phyloP scores from a whole-genome alignment of 2,329 filamentous ascomycete genomes.

The Malbranchea zuffiana region DNA sequence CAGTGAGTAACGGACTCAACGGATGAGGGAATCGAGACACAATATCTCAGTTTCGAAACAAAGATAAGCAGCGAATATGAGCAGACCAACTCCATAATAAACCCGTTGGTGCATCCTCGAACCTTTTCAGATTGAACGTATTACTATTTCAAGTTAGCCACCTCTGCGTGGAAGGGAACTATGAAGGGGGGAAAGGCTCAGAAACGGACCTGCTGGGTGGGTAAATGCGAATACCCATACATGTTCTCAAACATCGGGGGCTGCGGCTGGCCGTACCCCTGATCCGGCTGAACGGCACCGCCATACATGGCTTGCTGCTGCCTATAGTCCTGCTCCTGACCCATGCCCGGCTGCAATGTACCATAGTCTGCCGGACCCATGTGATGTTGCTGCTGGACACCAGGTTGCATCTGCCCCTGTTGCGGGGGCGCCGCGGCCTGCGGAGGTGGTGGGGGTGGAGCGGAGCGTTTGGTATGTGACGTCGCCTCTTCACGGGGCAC shows the following conservation, averaged over 20 bases:
- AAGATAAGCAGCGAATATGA: too few species aligned
- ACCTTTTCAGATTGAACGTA: too few species aligned
- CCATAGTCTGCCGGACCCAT: slow-evolving; percentile 49
- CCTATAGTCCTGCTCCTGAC: slow-evolving; percentile 66
- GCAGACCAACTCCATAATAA: too few species aligned
- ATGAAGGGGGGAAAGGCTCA: not conserved
- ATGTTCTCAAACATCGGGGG: slow-evolving; percentile 73
- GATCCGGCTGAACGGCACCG: slow-evolving; percentile 63
- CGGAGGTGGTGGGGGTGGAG: slow-evolving; percentile 18
- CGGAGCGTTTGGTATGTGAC: slow-evolving; percentile 67
- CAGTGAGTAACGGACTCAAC: too few species aligned
- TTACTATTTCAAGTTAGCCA: not conserved
- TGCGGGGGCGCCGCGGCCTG: slow-evolving; percentile 14
- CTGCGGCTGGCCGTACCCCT: slow-evolving; percentile 66
- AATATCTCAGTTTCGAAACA: too few species aligned
- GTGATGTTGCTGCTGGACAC: slow-evolving; percentile 44
- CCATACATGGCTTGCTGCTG: slow-evolving; percentile 68
- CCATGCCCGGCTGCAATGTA: slow-evolving; percentile 52
- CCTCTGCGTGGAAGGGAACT: not conserved
- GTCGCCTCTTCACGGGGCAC: slow-evolving; percentile 90
- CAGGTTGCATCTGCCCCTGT: slow-evolving; percentile 36
- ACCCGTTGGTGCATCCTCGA: too few species aligned
- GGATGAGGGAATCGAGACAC: too few species aligned
- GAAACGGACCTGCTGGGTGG: slow-evolving; percentile 63
- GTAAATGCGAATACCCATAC: slow-evolving; percentile 73